Evolutionary conservation across 2,329 filamentous ascomycete species (phyloP).

Genomic region (Sarocladium oryzae): DNA sequence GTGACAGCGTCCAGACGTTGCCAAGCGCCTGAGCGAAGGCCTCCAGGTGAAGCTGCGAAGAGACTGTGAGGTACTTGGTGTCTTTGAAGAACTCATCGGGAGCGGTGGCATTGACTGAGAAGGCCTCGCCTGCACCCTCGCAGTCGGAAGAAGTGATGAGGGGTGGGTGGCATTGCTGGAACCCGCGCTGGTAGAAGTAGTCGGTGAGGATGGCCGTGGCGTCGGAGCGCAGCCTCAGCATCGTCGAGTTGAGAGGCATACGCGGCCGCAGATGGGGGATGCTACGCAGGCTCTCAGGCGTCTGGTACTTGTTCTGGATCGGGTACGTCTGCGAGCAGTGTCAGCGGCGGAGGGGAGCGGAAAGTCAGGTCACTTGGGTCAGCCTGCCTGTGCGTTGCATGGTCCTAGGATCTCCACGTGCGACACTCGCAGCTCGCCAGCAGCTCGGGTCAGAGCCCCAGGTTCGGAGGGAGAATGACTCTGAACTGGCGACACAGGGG

Average conservation of each 20-base stretch:
- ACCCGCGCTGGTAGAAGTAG: constrained; percentile 67
- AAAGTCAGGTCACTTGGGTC: background rate
- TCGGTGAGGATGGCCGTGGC: constrained; percentile 64
- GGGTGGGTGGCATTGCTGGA: constrained; percentile 82
- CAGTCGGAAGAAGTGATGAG: constrained; percentile 96
- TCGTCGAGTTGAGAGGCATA: constrained; percentile 70
- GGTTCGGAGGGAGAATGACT: background rate
- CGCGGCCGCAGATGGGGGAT: constrained; percentile 82
- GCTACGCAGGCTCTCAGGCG: constrained; percentile 78
- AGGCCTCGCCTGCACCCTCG: constrained; percentile 93
- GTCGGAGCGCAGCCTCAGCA: constrained; percentile 79
- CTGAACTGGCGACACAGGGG: background rate
- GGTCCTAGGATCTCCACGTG: constrained; percentile 65
- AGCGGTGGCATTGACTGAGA: constrained; percentile 54
- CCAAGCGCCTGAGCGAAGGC: constrained; percentile 82
- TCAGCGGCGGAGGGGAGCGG: background rate
- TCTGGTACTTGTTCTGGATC: constrained; percentile 94
- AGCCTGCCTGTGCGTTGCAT: constrained; percentile 69
- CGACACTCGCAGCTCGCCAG: constrained; percentile 66
- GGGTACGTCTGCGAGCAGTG: constrained; percentile 65
- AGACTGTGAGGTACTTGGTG: constrained; percentile 94
- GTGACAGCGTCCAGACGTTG: constrained; percentile 89
- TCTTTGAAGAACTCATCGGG: constrained; percentile 63
- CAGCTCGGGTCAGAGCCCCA: background rate
- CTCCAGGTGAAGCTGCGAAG: constrained; percentile 89